These are phyloP conservation scores for Lagenidium sp. DNA, from an alignment of 352 stramenopile species.

Conservation along the genomic window DNA sequence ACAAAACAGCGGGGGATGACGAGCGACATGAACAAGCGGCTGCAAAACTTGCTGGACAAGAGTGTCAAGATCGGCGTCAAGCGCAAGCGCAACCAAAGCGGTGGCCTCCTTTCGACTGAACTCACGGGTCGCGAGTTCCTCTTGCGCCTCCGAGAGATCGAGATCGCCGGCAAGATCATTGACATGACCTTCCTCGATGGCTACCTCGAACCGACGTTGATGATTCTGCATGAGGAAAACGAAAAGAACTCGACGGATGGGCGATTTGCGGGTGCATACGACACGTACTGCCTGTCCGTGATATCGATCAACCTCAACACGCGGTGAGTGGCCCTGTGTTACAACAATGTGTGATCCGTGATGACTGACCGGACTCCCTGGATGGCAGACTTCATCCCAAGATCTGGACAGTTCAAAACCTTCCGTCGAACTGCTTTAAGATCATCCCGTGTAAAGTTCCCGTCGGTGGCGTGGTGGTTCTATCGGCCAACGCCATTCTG, in stretches of 20 bases:
- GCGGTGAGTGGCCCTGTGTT: too few relatives aligned
- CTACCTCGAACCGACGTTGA: constrained; percentile 80
- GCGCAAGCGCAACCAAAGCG: constrained; percentile 62
- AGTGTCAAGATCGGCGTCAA: constrained; percentile 75
- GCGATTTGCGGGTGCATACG: constrained; percentile 55
- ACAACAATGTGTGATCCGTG: too few relatives aligned
- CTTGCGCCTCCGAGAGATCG: constrained; percentile 57
- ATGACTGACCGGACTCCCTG: too few relatives aligned
- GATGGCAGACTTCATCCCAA: constrained; percentile 77
- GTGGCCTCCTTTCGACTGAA: constrained; percentile 55
- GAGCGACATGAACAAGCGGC: constrained; percentile 50
- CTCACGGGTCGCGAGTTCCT: constrained; percentile 71
- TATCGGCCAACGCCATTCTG: constrained; percentile 71
- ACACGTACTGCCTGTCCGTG: constrained; percentile 79
- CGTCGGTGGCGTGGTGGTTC: constrained; percentile 62
- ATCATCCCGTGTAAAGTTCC: constrained; percentile 65
- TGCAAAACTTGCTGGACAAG: constrained; percentile 64
- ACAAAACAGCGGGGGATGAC: constrained; percentile 50
- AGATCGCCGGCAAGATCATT: constrained; percentile 69
- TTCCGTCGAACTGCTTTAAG: constrained; percentile 71
- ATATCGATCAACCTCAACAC: constrained; percentile 86
- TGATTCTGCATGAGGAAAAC: constrained; percentile 83
- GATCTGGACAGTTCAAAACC: constrained; percentile 80
- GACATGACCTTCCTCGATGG: constrained; percentile 79
- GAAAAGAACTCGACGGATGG: constrained; percentile 62